Evolutionary conservation across 2,329 filamentous ascomycete species (phyloP).

Genomic region (Phaeosphaeria sp.): DNA sequence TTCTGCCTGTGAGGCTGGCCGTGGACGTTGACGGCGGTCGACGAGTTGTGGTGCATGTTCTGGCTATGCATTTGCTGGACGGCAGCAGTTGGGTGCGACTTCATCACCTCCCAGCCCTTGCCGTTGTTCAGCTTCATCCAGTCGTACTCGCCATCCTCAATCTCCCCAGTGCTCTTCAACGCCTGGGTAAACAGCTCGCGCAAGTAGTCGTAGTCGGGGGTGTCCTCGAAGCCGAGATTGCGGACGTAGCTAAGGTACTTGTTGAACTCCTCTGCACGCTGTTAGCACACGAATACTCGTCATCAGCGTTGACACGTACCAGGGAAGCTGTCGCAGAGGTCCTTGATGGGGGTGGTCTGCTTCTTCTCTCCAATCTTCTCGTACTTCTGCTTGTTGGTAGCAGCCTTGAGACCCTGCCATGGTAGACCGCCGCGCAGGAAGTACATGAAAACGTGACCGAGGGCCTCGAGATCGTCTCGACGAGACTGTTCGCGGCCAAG

Average conservation of each 20-base stretch:
- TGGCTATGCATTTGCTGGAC: slow-evolving; percentile 77
- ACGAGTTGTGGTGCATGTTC: slow-evolving; percentile 79
- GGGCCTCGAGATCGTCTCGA: slow-evolving; percentile 91
- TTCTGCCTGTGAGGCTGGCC: slow-evolving; percentile 70
- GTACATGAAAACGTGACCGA: slow-evolving; percentile 75
- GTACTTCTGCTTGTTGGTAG: slow-evolving; percentile 93
- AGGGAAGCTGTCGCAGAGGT: slow-evolving; percentile 94
- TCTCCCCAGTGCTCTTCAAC: slow-evolving; percentile 89
- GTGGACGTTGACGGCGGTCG: slow-evolving; percentile 81
- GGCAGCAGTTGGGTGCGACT: slow-evolving; percentile 68
- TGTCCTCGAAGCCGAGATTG: slow-evolving; percentile 97
- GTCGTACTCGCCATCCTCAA: slow-evolving; percentile 98
- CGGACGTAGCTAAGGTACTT: slow-evolving; percentile 97
- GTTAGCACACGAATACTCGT: slow-evolving; percentile 33
- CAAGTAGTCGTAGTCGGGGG: slow-evolving; percentile 96
- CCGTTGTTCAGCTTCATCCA: slow-evolving; percentile 98
- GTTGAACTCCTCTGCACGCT: slow-evolving; percentile 80
- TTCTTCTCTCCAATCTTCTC: slow-evolving; percentile 99
- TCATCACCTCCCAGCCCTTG: slow-evolving; percentile 88
- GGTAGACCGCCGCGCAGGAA: slow-evolving; percentile 70
- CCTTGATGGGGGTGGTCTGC: slow-evolving; percentile 95
- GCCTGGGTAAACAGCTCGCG: slow-evolving; percentile 96
- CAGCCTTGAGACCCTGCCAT: slow-evolving; percentile 73
- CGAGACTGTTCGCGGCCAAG: slow-evolving; percentile 94
- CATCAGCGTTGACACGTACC: slow-evolving; percentile 53